Base-by-base conservation (phyloP, 805 yeast genomes). In the Candida taoyuanica region DNA sequence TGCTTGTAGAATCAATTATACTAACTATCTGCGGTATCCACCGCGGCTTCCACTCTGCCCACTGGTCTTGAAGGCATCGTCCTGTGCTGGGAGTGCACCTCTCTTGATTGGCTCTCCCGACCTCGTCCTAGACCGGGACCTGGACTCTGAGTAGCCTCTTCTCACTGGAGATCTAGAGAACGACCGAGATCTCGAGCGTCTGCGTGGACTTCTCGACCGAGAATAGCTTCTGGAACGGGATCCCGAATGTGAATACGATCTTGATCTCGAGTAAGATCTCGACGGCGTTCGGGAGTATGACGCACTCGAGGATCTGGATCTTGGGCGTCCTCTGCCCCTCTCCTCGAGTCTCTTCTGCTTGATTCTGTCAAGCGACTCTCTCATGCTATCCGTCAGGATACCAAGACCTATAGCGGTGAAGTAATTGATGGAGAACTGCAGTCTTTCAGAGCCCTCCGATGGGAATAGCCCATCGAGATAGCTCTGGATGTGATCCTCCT, bases 361-460 rank as follows among this genome's bases (percentile, higher is more conserved):
- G 16, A 42, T 16, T 7, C 27, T 29, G 14, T 40, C 37, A 41
- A 80, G 58, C 13, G 62, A 66, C 5, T 65, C 71, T 62, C 98
- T 74, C 94, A 89, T 83, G 2, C 65, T 73, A 27, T 86, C 95
- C 0, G 98, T 89, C 40, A 91, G 57, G 3, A 73, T 70, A 31
- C 97, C 97, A 34, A 91, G 58, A 0, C 94, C 94, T 44, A 91
- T 87, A 1, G 97, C 96, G 0, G 97, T 91, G 60, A 91, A 91
- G 57, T 72, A 91, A 55, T 91, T 91, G 55, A 88, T 87, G 2
- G 94, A 73, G 56, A 89, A 91, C 42, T 91, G 67, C 12, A 81
- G 63, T 47, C 74, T 64, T 8, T 76, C 80, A 5, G 69, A 66
- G 38, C 68, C 69, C 2, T 60, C 62, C 11, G 20, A 53, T 0